Evolutionary conservation across 2,329 filamentous ascomycete species (phyloP), one percentile per base, ranked within the genome.

Genomic region (Aspergillus floridensis): DNA sequence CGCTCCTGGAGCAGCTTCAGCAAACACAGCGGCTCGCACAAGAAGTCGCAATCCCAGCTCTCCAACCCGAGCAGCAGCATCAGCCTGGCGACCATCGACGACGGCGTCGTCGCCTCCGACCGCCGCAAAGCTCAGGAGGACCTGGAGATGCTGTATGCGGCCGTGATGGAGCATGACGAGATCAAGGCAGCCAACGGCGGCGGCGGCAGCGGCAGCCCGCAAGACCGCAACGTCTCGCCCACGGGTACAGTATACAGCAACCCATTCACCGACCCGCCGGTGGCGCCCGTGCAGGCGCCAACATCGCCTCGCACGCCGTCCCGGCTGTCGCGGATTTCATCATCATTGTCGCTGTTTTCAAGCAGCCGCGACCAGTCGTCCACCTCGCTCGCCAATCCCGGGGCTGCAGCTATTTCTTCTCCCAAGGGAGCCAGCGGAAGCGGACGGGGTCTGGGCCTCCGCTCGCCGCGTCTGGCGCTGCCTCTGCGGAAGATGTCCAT

Each of bases 61-160:
- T 35, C 76, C 26, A 76, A 76, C 26, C 61, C 67, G 19, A 78
- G 81, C 52, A 79, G 84, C 58, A 78, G 84, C 66, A 86, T 86
- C 56, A 85, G 88, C 59, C 86, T 91, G 60, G 83, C 83, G 16
- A 87, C 86, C 22, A 90, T 97, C 60, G 92, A 97, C 73, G 87
- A 89, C 60, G 83, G 83, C 60, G 84, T 96, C 16, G 84, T 97
- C 24, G 85, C 88, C 60, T 84, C 85, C 61, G 91, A 96, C 76
- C 86, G 84, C 72, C 82, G 84, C 70, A 88, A 88, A 79, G 87
- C 91, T 63, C 88, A 95, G 74, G 82, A 88, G 65, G 90, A 96
- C 73, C 87, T 97, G 75, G 92, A 96, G 74, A 87, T 91, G 68
- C 87, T 98, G 73, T 98, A 97, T 77, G 92, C 88, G 62, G 89